Evolutionary conservation across 306 rosid genomes (phyloP), one percentile per base, ranked within the genome.

Genomic region (Bauhinia variegata): DNA sequence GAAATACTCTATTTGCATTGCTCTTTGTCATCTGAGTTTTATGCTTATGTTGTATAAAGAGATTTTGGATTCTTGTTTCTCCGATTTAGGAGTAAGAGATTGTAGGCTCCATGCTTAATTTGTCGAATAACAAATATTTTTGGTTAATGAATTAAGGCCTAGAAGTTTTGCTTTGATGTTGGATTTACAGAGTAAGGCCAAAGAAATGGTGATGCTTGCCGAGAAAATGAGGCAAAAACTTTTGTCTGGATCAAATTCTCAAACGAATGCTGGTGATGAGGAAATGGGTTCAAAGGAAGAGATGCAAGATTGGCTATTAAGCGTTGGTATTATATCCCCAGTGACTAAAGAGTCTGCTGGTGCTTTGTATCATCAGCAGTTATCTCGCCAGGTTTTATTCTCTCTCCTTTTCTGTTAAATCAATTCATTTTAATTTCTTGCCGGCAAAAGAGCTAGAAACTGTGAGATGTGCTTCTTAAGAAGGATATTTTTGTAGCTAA

Each of bases 341-440:
- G 99, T 93, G 60, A 93, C 99, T 8, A 93, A 90, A 82, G 99
- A 90, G 86, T 89, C 99, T 58, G 97, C 99, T 0, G 99, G 99
- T 63, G 96, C 97, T 47, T 63, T 86, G 76, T 93, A 93, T 79
- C 99, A 93, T 80, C 99, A 90, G 61, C 96, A 93, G 67, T 60
- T 93, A 79, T 90, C 95, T 52, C 97, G 96, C 50, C 99, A 93
- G 99, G 97, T 93, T 74, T 41, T 54, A 50, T 52, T 43, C 75
- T 39, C 39, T 61, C 53, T 38, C 16, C 67, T 60, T 62, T 79
- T 3, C 43, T 23, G 8, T 7, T 33, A 11, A 11, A 15, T 71
- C 17, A 39, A 8, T 60, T 16, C 65, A 31, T 32, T 38, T 36
- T 33, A 30, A 5, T 59, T 75, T 52, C 32, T 36, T 43, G 19